These are phyloP conservation scores for Neopestalotiopsis sp. DNA, from an alignment of 2,329 filamentous ascomycete genomes.

Conservation along the genomic window DNA sequence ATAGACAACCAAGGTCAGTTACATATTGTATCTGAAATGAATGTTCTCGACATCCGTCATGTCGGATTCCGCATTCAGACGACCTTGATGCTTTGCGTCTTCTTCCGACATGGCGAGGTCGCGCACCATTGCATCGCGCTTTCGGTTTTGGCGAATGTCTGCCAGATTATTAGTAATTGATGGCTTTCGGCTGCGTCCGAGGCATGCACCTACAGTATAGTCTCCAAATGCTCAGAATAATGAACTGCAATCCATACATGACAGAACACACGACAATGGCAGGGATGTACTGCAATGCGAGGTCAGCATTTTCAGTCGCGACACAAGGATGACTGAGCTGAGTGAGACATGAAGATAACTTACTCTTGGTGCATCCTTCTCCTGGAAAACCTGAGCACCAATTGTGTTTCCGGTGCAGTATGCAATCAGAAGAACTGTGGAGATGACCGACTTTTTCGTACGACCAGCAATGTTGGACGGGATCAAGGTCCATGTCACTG, in stretches of 20 bases:
- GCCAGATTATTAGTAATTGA: neutral
- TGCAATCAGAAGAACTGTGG: constrained; percentile 24
- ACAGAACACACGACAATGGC: constrained; percentile 29
- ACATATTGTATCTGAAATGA: constrained; percentile 23
- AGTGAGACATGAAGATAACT: neutral
- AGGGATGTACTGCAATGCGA: constrained; percentile 20
- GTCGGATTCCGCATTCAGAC: constrained; percentile 31
- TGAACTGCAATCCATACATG: constrained; percentile 32
- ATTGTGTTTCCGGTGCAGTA: constrained; percentile 26
- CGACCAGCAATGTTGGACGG: constrained; percentile 32
- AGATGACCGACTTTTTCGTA: constrained; percentile 28
- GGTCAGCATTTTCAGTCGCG: neutral
- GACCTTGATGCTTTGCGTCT: constrained; percentile 31
- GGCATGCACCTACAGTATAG: constrained; percentile 28
- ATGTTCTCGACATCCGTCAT: constrained; percentile 28
- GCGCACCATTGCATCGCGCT: constrained; percentile 26
- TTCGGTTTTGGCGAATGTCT: constrained; percentile 34
- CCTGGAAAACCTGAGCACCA: constrained; percentile 29
- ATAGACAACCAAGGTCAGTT: neutral
- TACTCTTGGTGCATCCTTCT: constrained; percentile 23
- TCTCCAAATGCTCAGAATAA: constrained; percentile 30
- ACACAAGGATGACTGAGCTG: neutral
- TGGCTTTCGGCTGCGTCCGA: neutral
- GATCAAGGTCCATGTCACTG: constrained; percentile 38
- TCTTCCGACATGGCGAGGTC: constrained; percentile 31